Evolutionary conservation across 805 yeast genomes (phyloP), one percentile per base, ranked within the genome.

Genomic region (Yarrowia hollandica): DNA sequence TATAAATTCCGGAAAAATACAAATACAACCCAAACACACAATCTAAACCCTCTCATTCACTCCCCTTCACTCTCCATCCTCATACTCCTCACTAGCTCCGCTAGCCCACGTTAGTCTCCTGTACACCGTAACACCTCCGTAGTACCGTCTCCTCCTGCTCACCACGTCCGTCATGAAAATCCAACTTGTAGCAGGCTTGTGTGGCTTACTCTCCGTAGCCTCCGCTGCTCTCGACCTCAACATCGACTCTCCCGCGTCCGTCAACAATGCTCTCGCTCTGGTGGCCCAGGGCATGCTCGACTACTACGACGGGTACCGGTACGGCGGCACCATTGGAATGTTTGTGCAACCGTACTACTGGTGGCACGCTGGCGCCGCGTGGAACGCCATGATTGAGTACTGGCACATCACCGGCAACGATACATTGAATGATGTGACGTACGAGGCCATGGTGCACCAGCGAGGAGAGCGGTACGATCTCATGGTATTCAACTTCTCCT

Each of bases 331-430:
- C 4, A 76, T 88, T 23, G 99, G 98, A 39, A 84, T 87, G 90
- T 91, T 94, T 71, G 76, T 84, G 11, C 75, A 77, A 68, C 98
- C 98, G 0, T 91, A 92, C 77, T 92, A 92, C 78, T 92, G 98
- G 99, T 91, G 97, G 97, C 90, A 90, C 74, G 96, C 97, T 10
- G 98, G 98, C 64, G 96, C 91, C 62, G 96, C 92, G 1, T 90
- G 90, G 88, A 96, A 96, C 8, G 78, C 87, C 16, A 75, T 92
- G 79, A 68, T 92, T 39, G 97, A 90, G 70, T 86, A 87, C 72
- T 79, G 89, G 74, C 83, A 70, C 64, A 85, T 78, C 69, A 82
- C 88, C 70, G 80, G 85, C 34, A 86, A 91, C 70, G 80, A 79
- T 63, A 82, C 91, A 1, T 88, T 82, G 66, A 85, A 79, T 39